Evolutionary conservation across 345 rosid genomes (phyloP).

Genomic region (Eucalyptus camaldulensis): DNA sequence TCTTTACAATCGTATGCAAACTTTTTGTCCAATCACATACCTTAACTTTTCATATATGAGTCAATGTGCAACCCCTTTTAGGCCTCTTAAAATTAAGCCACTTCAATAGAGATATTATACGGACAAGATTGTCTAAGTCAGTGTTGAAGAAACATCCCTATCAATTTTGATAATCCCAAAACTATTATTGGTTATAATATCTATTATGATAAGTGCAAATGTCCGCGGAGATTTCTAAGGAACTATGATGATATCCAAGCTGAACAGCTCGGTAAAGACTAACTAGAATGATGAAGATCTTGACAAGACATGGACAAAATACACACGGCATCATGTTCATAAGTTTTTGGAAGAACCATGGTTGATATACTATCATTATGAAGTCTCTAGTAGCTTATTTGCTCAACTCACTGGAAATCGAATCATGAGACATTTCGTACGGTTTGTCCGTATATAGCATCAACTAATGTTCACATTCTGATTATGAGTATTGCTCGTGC

Average conservation of each 20-base stretch:
- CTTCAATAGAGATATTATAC: neutral
- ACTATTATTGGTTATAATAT: neutral
- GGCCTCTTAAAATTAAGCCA: neutral
- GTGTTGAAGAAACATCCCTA: neutral
- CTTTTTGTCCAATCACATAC: neutral
- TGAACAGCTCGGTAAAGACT: neutral
- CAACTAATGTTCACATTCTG: neutral
- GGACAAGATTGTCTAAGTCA: neutral
- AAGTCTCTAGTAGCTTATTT: neutral
- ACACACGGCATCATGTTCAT: neutral
- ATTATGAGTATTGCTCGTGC: neutral
- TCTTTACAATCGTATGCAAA: neutral
- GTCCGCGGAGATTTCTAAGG: neutral
- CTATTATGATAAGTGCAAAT: neutral
- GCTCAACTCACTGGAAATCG: neutral
- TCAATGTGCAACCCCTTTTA: neutral
- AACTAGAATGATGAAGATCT: neutral
- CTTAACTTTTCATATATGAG: neutral
- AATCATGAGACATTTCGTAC: neutral
- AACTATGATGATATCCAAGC: neutral
- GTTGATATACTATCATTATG: neutral
- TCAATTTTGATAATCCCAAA: neutral
- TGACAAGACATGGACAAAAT: neutral
- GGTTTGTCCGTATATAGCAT: neutral
- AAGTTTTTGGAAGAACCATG: neutral